phyloP scores from a whole-genome alignment of 2,329 filamentous ascomycete genomes.

The Neofusicoccum umdonicola region DNA sequence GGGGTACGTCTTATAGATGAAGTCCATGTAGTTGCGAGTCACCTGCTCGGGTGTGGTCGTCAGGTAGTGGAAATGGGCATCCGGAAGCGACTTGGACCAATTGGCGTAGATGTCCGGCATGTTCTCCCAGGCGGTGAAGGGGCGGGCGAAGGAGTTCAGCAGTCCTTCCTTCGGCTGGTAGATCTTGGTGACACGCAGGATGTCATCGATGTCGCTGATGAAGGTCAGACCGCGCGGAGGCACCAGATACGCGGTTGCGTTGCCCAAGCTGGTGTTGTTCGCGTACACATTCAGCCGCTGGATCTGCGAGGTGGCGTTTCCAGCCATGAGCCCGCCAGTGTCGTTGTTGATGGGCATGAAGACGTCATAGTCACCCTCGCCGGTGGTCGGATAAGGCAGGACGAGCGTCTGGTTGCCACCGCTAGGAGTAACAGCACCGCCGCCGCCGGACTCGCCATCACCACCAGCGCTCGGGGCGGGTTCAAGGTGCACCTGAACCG shows the following conservation, averaged over 20 bases:
- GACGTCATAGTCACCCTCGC: conserved; percentile 69
- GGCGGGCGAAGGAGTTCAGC: conserved; percentile 71
- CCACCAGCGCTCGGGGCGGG: conserved; percentile 58
- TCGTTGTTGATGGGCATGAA: conserved; percentile 65
- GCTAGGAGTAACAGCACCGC: conserved; percentile 50
- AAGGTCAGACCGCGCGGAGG: conserved; percentile 68
- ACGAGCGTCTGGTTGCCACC: conserved; percentile 63
- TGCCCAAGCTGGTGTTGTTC: conserved; percentile 64
- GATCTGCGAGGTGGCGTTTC: conserved; percentile 63
- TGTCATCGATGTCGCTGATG: conserved; percentile 77
- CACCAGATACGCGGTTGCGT: conserved; percentile 74
- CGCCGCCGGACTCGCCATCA: conserved; percentile 47
- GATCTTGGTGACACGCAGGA: conserved; percentile 77
- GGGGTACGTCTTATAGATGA: conserved; percentile 76
- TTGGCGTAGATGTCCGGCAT: conserved; percentile 79
- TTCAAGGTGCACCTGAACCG: conserved; percentile 63
- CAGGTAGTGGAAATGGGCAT: conserved; percentile 77
- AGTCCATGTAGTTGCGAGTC: conserved; percentile 74
- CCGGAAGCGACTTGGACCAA: conserved; percentile 64
- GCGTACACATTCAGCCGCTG: conserved; percentile 69
- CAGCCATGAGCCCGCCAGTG: conserved; percentile 54
- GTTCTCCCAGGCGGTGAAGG: conserved; percentile 71
- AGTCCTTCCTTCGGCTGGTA: conserved; percentile 72
- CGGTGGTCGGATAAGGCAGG: conserved; percentile 65
- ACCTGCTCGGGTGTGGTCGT: conserved; percentile 76